These are phyloP conservation scores for Cladorrhinum sp. DNA, from an alignment of 2,329 filamentous ascomycete genomes.

Conservation along the genomic window DNA sequence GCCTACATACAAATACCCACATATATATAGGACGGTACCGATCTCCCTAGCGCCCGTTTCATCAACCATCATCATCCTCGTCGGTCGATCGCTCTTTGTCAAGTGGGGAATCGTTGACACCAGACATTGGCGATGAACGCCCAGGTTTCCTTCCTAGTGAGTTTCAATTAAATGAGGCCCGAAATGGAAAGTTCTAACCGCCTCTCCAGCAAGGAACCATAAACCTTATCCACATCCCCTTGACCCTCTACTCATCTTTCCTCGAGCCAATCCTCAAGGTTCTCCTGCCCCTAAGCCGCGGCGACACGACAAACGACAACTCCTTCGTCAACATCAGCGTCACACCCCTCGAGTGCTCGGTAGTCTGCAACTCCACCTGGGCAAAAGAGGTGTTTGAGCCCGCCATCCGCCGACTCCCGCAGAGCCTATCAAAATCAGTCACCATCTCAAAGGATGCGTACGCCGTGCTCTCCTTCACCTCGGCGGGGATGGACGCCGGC, in stretches of 20 bases:
- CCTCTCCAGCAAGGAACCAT: constrained; percentile 72
- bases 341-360: constrained; percentile 86
- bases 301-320: constrained; percentile 57
- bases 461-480: constrained; percentile 84
- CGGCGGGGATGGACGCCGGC: constrained; percentile 85
- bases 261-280: constrained; percentile 84
- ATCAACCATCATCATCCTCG: background rate
- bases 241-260: constrained; percentile 72
- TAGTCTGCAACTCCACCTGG: constrained; percentile 79
- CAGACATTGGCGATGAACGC: constrained; percentile 47
- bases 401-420: constrained; percentile 61
- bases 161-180: too few species aligned
- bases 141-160: constrained; percentile 57
- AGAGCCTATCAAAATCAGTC: constrained; percentile 51
- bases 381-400: constrained; percentile 74
- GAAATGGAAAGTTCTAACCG: background rate
- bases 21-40: background rate
- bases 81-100: background rate
- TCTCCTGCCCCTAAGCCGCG: constrained; percentile 58
- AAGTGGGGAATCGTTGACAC: background rate
- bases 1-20: background rate
- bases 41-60: background rate
- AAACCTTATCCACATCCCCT: constrained; percentile 85
- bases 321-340: constrained; percentile 91
- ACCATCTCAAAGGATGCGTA: constrained; percentile 81